Evolutionary conservation across 345 rosid species (phyloP).

Genomic region (Atalantia buxifolia): DNA sequence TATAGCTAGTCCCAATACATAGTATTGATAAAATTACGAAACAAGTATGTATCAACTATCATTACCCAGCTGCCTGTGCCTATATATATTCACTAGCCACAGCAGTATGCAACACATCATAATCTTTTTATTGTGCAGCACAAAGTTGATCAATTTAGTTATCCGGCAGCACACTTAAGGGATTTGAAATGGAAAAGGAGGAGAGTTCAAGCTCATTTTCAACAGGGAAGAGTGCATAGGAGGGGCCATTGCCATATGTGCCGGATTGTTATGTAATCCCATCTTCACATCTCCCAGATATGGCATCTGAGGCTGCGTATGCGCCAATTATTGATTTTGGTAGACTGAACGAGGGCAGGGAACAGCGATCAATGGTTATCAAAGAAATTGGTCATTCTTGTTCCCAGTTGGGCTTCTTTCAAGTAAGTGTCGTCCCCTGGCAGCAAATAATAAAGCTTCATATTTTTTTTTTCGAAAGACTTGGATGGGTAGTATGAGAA

Average conservation of each 20-base stretch:
- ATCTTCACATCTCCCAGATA: conserved; percentile 18
- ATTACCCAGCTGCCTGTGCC: too few species aligned
- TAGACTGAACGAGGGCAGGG: conserved; percentile 25
- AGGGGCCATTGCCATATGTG: conserved; percentile 36
- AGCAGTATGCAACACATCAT: background rate
- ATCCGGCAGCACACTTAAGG: too few species aligned
- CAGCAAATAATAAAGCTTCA: too few species aligned
- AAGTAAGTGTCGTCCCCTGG: conserved; percentile 28
- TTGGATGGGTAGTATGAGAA: too few species aligned
- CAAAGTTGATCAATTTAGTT: background rate
- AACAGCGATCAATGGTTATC: conserved; percentile 30
- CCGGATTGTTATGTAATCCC: conserved; percentile 38
- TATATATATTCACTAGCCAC: background rate
- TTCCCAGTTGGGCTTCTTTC: conserved; percentile 47
- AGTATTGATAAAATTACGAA: background rate
- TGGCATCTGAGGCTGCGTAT: conserved; percentile 13
- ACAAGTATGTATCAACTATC: too few species aligned
- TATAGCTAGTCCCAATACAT: background rate
- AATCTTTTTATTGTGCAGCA: background rate
- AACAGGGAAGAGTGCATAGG: conserved; percentile 48
- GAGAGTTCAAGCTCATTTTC: conserved; percentile 29
- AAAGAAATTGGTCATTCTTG: conserved; percentile 44
- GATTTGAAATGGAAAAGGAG: conserved; percentile 23
- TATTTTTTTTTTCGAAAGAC: too few species aligned
- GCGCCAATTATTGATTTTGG: conserved; percentile 50